Conservation (phyloP, 352 stramenopile species). For the Globisporangium carolinianum region DNA sequence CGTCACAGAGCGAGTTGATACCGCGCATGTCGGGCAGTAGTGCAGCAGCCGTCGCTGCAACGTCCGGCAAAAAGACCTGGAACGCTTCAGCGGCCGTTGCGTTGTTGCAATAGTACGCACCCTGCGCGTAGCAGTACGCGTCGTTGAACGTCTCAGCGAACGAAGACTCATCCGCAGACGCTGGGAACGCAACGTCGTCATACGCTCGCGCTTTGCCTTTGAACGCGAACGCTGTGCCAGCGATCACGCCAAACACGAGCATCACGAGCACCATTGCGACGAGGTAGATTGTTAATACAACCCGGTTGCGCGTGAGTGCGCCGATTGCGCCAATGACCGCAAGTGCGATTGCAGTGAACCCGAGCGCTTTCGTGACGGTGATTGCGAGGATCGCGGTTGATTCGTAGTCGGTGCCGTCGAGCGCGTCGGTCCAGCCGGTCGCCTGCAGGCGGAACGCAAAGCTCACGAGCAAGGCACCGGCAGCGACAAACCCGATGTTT, state of each 20-base stretch:
- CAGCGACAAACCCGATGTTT: slow-evolving; percentile 67
- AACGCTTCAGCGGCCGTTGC: slow-evolving; percentile 51
- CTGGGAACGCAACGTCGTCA: slow-evolving; percentile 47
- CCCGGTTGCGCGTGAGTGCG: slow-evolving; percentile 52
- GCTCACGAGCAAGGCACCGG: slow-evolving; percentile 54
- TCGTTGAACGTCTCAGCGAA: slow-evolving; percentile 71
- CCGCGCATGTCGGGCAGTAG: slow-evolving; percentile 56
- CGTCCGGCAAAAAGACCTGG: slow-evolving; percentile 52
- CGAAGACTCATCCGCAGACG: slow-evolving; percentile 38
- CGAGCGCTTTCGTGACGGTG: slow-evolving; percentile 43
- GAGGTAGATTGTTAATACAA: slow-evolving; percentile 68
- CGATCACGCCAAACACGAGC: slow-evolving; percentile 67
- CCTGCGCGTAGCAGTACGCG: slow-evolving; percentile 80
- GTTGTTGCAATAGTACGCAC: slow-evolving; percentile 80
- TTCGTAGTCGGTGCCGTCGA: slow-evolving; percentile 68
- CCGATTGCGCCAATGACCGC: slow-evolving; percentile 60
- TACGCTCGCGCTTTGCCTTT: slow-evolving; percentile 63
- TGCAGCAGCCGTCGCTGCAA: slow-evolving; percentile 22
- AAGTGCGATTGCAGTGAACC: slow-evolving; percentile 43
- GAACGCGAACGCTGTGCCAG: slow-evolving; percentile 61
- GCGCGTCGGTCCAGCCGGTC: slow-evolving; percentile 70
- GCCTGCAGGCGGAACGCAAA: slow-evolving; percentile 47
- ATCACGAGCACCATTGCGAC: slow-evolving; percentile 62
- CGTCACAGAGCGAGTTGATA: slow-evolving; percentile 51
- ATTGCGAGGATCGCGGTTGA: slow-evolving; percentile 32